These are phyloP conservation scores for Botrytis deweyae DNA, from an alignment of 2,329 filamentous ascomycete genomes.

Conservation along the genomic window DNA sequence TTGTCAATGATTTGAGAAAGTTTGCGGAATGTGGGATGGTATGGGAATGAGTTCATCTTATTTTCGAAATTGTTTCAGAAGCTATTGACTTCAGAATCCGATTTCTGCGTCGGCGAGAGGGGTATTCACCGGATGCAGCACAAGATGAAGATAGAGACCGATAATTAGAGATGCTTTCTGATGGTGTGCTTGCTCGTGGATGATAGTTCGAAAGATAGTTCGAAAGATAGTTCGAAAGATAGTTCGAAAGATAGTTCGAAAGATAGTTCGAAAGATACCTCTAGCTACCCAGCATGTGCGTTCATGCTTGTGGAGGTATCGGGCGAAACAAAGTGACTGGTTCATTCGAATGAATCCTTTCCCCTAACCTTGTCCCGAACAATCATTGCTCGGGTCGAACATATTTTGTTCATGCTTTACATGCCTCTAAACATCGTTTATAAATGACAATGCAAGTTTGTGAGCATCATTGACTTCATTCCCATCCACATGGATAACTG, in stretches of 20 bases:
- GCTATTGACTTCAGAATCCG: background rate
- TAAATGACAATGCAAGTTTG: background rate
- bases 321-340: background rate
- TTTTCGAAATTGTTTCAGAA: background rate
- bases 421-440: background rate
- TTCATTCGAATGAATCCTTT: too few relatives aligned
- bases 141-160: background rate
- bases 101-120: background rate
- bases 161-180: background rate
- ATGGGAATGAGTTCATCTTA: background rate
- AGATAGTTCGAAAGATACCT: background rate
- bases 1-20: too few relatives aligned
- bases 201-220: background rate
- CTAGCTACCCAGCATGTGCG: too few relatives aligned
- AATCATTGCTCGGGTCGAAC: too few relatives aligned
- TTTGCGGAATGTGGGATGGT: fast-evolving
- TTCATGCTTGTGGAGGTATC: background rate
- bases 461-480: background rate
- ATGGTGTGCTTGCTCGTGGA: background rate
- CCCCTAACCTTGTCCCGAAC: too few relatives aligned
- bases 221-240: too few relatives aligned
- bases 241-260: too few relatives aligned
- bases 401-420: background rate
- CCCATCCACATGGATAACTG: background rate
- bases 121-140: background rate